Evolutionary conservation across 306 rosid species (phyloP), one percentile per base, ranked within the genome.

Genomic region (Cicer bijugum): DNA sequence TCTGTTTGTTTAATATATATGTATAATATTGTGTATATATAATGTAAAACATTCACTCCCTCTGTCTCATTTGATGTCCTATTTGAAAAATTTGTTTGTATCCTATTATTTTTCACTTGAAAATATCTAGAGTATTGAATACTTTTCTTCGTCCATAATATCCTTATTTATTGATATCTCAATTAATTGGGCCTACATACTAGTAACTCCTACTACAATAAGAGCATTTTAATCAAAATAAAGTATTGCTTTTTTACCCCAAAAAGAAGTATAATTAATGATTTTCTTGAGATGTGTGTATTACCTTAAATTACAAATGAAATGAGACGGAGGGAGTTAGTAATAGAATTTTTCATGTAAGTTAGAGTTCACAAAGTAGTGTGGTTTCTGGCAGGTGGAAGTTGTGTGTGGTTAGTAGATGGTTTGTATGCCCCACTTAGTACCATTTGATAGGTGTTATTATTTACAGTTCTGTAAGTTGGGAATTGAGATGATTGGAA

Each of bases 391-490:
- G 43, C 45, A 7, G 55, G 33, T 23, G 47, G 72, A 58, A 46
- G 40, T 68, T 63, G 52, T 69, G 44, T 11, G n/a, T 57, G 51
- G 43, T 15, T 35, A 73, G 68, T 40, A 47, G 50, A 50, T 37
- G 43, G 35, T 67, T 39, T 42, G 4, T 28, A 58, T 51, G 50
- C 55, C 46, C 23, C 48, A 56, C 76, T 53, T 4, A 56, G 12
- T 57, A 52, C 64, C 20, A 12, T 82, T 78, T 38, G 52, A 40
- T 47, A 23, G 40, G 55, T 17, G 11, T 40, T 75, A 69, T 40
- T 14, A 2, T 46, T 55, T 70, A 33, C 59, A 65, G 62, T 71
- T 71, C 19, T 23, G 46, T 75, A 58, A 73, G 59, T 61, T 42
- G 40, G 40, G 59, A 69, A 52, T 61, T 42, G 40, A 47, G 59